Base-by-base conservation (phyloP, 148 eudicot genomes). In the Heliamphora exappendiculata region DNA sequence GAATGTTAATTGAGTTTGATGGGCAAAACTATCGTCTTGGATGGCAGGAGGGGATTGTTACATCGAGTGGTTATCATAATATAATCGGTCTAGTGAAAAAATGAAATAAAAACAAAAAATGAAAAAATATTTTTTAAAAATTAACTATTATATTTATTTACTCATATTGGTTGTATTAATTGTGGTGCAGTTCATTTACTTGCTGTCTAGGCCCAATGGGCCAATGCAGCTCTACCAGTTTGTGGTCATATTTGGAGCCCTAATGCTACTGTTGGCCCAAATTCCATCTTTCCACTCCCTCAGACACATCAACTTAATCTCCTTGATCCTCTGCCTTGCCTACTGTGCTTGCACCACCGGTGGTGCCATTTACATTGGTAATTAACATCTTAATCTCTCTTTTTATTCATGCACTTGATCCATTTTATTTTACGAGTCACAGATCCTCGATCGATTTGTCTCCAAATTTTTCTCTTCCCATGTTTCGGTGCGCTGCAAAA, bases 311-410 rank as follows among this genome's bases (percentile, higher is more conserved):
- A 88, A 85, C 78, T 86, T 88, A 22, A 66, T 86, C 34, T 90
- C 93, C 67, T 58, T 90, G 24, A 0, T 88, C 17, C 49, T 88
- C 5, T 81, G 88, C 41, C 87, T 90, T 44, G 85, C 87, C 49
- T 92, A 90, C 36, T 85, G 92, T 73, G 89, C 94, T 42, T 90
- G 83, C 78, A 83, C 88, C 31, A 85, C 88, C 8, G 94, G 87
- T 19, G 97, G 85, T 72, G 81, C 97, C 44, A 79, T 94, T 53
- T 79, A 90, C 68, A 86, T 94, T 37, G 98, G 97, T 90, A 90
- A 76, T n/a, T n/a, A n/a, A n/a, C n/a, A n/a, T n/a, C n/a, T n/a
- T n/a, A n/a, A n/a, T n/a, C n/a, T n/a, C n/a, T n/a, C n/a, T n/a
- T n/a, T n/a, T n/a, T n/a, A n/a, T n/a, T n/a, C n/a, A n/a, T n/a